Percentiles rank a stretch among this genome's conserved stretches.
phyloP scores from a whole-genome alignment of 371 early-diverging fungal genomes.

The Parasitella parasitica region DNA sequence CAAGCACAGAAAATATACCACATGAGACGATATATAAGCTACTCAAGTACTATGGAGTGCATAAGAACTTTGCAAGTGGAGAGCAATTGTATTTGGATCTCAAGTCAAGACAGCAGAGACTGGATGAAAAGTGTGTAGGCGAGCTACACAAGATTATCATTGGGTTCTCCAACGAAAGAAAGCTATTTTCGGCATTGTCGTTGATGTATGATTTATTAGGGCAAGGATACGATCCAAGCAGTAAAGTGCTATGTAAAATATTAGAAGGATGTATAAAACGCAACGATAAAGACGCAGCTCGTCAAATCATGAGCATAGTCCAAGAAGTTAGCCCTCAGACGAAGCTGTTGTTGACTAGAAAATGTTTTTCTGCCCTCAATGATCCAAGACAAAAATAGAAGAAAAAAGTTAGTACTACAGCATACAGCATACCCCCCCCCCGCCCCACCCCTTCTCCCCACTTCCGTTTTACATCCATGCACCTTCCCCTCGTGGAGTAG shows the following conservation, averaged over 20 bases:
- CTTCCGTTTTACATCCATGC: neutral
- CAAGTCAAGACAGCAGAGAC: neutral
- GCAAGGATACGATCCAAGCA: slow-evolving; percentile 8
- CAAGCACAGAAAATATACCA: neutral
- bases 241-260: neutral
- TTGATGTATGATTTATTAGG: slow-evolving; percentile 17
- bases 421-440: neutral
- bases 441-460: neutral
- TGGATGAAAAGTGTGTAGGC: neutral
- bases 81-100: slow-evolving; percentile 27
- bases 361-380: neutral
- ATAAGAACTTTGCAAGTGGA: slow-evolving; percentile 4
- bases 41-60: neutral
- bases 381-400: neutral
- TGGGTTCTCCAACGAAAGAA: slow-evolving; percentile 1
- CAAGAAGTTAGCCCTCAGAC: neutral
- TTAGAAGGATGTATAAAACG: neutral
- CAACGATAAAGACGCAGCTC: slow-evolving; percentile 9
- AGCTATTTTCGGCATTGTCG: slow-evolving; percentile 16
- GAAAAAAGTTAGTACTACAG: too few species aligned
- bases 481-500: neutral
- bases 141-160: slow-evolving; percentile 4
- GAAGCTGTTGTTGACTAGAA: neutral
- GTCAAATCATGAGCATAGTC: slow-evolving; percentile 8
- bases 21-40: neutral